Base-by-base conservation (phyloP, 305 asterid genomes). In the Rubia balearica region DNA sequence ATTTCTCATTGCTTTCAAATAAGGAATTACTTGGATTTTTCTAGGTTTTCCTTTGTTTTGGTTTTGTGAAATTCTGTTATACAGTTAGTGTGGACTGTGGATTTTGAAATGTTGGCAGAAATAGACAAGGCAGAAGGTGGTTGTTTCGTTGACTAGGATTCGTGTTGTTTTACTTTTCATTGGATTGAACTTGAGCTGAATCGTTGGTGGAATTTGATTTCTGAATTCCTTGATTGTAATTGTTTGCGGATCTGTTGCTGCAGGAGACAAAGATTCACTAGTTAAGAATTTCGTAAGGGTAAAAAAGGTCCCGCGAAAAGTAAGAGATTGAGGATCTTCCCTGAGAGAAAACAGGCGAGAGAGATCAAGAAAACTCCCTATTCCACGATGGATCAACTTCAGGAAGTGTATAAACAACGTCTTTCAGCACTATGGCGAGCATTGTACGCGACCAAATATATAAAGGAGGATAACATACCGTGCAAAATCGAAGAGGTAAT, bases 401-500 rank as follows among this genome's bases (percentile, higher is more conserved):
- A 30, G 55, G 79, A 71, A 21, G n/a, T 76, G 22, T 75, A 57
- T 69, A 78, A 63, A 73, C 79, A 80, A n/a, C 77, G 79, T 13
- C 21, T 82, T 51, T 74, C 86, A 21, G 87, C 88, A 49, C 48
- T 86, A 45, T 71, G 77, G 73, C 83, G 73, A 66, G 84, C 82
- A 63, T 17, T 77, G 75, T 77, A 75, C 70, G 78, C 84, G 10
- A 61, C 80, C 57, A 77, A 75, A 70, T 22, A 68, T 69, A 41
- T 86, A 22, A 78, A 74, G 79, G 83, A 71, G 11, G 96, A 88
- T 70, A 78, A 71, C 66, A 43, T 75, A 69, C 95, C 96, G n/a
- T 83, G 83, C 87, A 73, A 81, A 82, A 90, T 92, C 60, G 96
- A 88, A 74, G 95, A 86, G 90, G 98, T 90, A 78, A 9, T n/a